phyloP scores from a whole-genome alignment of 1,139 yeast species.

The Nakaseomyces nivariensis region DNA sequence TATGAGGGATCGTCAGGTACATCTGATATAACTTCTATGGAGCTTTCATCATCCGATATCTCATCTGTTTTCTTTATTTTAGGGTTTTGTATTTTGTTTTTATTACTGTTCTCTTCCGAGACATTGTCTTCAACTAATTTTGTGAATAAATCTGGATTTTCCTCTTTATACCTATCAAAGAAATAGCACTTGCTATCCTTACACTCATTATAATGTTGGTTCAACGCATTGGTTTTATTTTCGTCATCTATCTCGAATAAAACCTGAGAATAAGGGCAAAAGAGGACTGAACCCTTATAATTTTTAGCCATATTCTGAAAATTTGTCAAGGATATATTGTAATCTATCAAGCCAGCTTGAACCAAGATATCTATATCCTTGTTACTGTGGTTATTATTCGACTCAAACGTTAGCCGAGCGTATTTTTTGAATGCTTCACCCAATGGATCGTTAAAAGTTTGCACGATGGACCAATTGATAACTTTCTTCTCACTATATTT shows the following conservation, averaged over 20 bases:
- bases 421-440: constrained; percentile 7
- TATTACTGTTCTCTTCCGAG: not conserved
- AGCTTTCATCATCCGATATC: not conserved
- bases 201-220: constrained; percentile 12
- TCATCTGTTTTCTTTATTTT: not conserved
- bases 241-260: constrained; percentile 9
- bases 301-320: constrained; percentile 11
- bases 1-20: not conserved
- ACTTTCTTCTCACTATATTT: constrained; percentile 2
- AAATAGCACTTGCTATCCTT: constrained; percentile 19
- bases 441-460: constrained; percentile 14
- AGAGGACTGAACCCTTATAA: constrained; percentile 12
- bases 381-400: constrained; percentile 3
- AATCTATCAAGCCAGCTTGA: constrained; percentile 20
- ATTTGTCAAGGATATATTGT: constrained; percentile 19
- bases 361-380: not conserved
- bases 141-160: not conserved
- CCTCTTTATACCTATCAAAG: constrained; percentile 8
- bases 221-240: not conserved
- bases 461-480: constrained; percentile 15
- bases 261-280: constrained; percentile 22
- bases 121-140: not conserved
- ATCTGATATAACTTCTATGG: not conserved
- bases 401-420: constrained; percentile 13
- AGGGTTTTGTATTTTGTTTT: not conserved